Evolutionary conservation across 306 rosid species (phyloP), one percentile per base, ranked within the genome.

Genomic region (Citrullus mucosospermus): DNA sequence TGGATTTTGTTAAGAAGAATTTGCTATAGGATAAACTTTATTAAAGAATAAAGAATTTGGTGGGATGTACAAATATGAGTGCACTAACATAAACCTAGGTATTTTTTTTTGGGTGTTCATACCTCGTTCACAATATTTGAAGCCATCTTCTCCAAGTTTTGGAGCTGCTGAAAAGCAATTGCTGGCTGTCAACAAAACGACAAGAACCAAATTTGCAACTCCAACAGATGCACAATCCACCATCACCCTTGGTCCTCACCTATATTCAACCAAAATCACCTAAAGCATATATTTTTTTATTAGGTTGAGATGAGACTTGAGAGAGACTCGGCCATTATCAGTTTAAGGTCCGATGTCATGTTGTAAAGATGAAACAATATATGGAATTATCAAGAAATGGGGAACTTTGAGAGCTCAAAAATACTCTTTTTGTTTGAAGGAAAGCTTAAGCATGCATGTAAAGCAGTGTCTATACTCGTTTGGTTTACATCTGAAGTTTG

Each of bases 221-320:
- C 44, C 55, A 71, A 71, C 22, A 50, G 77, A 50, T 73, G 62
- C 60, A 73, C 78, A 51, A 53, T 73, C 78, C 44, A 73, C 62
- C 61, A 72, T 73, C 78, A 53, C 25, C 77, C 15, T 51, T 46
- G 12, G 9, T 30, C 30, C 78, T 51, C 78, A 73, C 78, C 61
- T 44, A 43, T 73, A 73, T 73, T 51, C 78, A 73, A 51, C 78
- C 78, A 73, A 9, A 73, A 32, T 30, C 62, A 73, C 78, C 78
- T 73, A 73, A 51, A 73, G 16, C 62, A 72, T 51, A 13, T 73
- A 7, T 73, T 30, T 20, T 28, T 18, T 28, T 7, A 73, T 7
- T 51, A 73, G 53, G 78, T 55, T 73, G 60, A 15, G 55, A 51
- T 51, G 44, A 6, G 9, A 53, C 20, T 53, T 16, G 57, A 73